Percentiles rank a stretch among this genome's conserved stretches.
Conservation (phyloP, 257 asterid species). For the Solanum infundibuliforme region DNA sequence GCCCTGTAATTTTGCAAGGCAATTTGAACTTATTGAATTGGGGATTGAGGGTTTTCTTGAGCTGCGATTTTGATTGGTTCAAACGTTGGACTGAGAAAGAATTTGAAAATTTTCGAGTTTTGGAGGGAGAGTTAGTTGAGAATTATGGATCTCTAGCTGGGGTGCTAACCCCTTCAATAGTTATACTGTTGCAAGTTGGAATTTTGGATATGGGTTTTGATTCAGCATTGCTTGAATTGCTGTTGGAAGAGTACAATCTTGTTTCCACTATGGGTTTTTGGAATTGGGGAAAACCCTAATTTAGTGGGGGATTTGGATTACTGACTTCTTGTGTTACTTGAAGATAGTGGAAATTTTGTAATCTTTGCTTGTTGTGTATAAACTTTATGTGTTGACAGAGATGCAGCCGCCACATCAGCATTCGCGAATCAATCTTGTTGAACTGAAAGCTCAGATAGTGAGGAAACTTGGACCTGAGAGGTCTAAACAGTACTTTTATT, state of each 20-base stretch:
- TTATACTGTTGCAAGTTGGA: constrained; percentile 15
- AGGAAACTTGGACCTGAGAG: constrained; percentile 69
- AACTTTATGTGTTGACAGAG: constrained; percentile 37
- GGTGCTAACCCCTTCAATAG: constrained; percentile 21
- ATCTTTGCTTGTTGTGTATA: constrained; percentile 28
- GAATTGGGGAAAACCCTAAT: constrained; percentile 41
- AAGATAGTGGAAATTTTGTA: constrained; percentile 1
- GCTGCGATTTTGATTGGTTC: constrained; percentile 1
- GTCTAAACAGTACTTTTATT: constrained; percentile 70
- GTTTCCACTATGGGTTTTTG: constrained; percentile 37
- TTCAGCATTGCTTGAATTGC: constrained; percentile 26
- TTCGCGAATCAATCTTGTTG: constrained; percentile 67
- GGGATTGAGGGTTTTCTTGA: background rate
- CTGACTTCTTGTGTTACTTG: background rate
- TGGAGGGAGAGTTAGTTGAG: constrained; percentile 63
- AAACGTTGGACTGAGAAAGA: constrained; percentile 13
- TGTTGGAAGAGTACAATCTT: constrained; percentile 25
- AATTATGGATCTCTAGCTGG: constrained; percentile 43
- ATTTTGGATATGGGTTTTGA: constrained; percentile 37
- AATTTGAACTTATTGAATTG: constrained; percentile 7
- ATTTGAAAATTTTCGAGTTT: constrained; percentile 30
- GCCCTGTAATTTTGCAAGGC: constrained; percentile 8
- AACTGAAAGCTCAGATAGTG: constrained; percentile 60
- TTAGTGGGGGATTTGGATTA: constrained; percentile 23
- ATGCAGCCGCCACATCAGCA: constrained; percentile 78